These are phyloP conservation scores for Edaphochlamys debaryana DNA, from an alignment of 139 green algal species.

Conservation along the genomic window DNA sequence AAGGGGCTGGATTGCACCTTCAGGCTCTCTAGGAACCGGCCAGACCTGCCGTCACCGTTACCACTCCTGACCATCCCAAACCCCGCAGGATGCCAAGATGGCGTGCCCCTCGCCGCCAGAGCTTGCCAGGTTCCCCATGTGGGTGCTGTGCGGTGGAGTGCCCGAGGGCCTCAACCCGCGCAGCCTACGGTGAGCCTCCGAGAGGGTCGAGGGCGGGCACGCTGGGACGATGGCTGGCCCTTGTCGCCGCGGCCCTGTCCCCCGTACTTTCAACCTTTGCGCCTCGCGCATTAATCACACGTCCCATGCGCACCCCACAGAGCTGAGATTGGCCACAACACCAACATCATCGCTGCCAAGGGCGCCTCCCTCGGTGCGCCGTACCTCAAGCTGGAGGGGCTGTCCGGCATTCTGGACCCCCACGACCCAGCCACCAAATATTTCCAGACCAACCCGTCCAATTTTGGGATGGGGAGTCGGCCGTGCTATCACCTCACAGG, in stretches of 20 bases:
- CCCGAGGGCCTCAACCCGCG: slow-evolving; percentile 47
- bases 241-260: too few relatives aligned
- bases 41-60: too few relatives aligned
- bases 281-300: too few relatives aligned
- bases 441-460: slow-evolving; percentile 26
- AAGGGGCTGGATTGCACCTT: too few relatives aligned
- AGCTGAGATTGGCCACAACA: slow-evolving; percentile 71
- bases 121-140: slow-evolving; percentile 6
- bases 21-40: too few relatives aligned
- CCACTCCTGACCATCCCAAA: neutral
- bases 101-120: slow-evolving; percentile 29
- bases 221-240: too few relatives aligned
- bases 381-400: slow-evolving; percentile 6
- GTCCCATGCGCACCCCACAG: too few relatives aligned
- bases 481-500: slow-evolving; percentile 30
- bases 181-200: slow-evolving; percentile 43
- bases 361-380: neutral
- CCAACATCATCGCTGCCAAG: slow-evolving; percentile 71
- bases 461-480: slow-evolving; percentile 50
- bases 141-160: slow-evolving; percentile 36
- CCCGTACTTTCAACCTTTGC: too few relatives aligned
- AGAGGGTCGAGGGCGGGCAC: too few relatives aligned
- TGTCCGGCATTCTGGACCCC: slow-evolving; percentile 32
- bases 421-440: slow-evolving; percentile 10
- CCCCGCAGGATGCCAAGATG: slow-evolving; percentile 9